phyloP scores from a whole-genome alignment of 495 filamentous ascomycete genomes.

The Hypoxylon subgilvum region DNA sequence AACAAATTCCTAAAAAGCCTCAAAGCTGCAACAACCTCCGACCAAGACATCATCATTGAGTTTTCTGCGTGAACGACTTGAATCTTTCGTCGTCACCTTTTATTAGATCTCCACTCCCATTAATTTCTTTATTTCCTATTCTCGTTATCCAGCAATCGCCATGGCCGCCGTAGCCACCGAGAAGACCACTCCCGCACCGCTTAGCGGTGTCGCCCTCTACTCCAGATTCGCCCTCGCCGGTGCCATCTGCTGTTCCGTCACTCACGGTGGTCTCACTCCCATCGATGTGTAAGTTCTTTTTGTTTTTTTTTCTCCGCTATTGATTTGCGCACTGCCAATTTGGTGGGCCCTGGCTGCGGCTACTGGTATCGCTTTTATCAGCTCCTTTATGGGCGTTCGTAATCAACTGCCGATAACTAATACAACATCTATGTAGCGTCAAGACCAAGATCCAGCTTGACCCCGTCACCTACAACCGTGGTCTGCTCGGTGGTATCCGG shows the following conservation, averaged over 20 bases:
- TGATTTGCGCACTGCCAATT: no score
- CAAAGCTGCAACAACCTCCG: slow-evolving; percentile 16
- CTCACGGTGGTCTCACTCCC: slow-evolving; percentile 88
- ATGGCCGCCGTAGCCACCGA: slow-evolving; percentile 34
- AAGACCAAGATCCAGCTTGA: slow-evolving; percentile 96
- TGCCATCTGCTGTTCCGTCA: slow-evolving; percentile 92
- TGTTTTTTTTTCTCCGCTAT: no score
- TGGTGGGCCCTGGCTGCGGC: no score
- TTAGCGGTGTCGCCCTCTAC: slow-evolving; percentile 66
- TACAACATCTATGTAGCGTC: slow-evolving; percentile 63
- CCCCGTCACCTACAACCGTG: slow-evolving; percentile 85
- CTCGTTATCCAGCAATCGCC: slow-evolving; percentile 36
- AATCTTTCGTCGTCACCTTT: slow-evolving; percentile 27
- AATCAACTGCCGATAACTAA: slow-evolving; percentile 21
- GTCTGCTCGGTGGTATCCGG: slow-evolving; percentile 84
- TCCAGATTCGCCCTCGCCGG: slow-evolving; percentile 90
- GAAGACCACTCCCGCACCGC: slow-evolving; percentile 49
- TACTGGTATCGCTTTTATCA: no score
- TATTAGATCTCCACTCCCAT: slow-evolving; percentile 44
- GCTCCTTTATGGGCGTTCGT: slow-evolving; percentile 4
- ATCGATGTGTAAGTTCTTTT: slow-evolving; percentile 87
- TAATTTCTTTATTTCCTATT: slow-evolving; percentile 28
- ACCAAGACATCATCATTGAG: slow-evolving; percentile 11
- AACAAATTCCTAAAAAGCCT: slow-evolving; percentile 34
- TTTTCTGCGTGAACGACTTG: slow-evolving; percentile 31